A percentile compares a stretch with the other conserved stretches of the same genome.
These are phyloP conservation scores for Boletus rex-veris DNA, from an alignment of 768 basidiomycete genomes.

Conservation along the genomic window DNA sequence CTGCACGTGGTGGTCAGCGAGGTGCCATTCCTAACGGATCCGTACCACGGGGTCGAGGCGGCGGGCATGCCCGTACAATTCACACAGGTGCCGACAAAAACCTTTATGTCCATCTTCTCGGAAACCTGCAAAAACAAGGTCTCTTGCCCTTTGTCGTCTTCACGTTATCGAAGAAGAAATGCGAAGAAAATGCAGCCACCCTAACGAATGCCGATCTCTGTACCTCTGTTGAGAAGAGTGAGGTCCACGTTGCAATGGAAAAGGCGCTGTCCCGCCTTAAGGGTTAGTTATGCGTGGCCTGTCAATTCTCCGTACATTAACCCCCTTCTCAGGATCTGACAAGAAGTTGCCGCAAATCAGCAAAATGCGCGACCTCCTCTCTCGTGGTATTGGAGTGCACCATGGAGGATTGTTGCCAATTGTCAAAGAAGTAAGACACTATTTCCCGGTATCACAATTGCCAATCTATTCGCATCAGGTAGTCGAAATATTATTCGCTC, in stretches of 20 bases:
- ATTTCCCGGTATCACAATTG: background rate
- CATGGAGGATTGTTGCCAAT: conserved; percentile 95
- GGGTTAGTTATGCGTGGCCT: conserved; percentile 45
- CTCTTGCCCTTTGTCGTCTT: conserved; percentile 95
- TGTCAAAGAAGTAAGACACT: conserved; percentile 81
- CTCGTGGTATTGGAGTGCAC: conserved; percentile 94
- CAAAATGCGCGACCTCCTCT: conserved; percentile 84
- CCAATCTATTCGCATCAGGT: conserved; percentile 47
- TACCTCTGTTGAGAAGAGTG: conserved; percentile 89
- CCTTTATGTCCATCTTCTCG: conserved; percentile 89
- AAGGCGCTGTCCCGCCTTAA: conserved; percentile 88
- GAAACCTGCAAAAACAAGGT: conserved; percentile 76
- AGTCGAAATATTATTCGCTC: conserved; percentile 93
- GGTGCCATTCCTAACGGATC: conserved; percentile 42
- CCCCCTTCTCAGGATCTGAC: conserved; percentile 64
- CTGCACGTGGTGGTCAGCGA: conserved; percentile 54
- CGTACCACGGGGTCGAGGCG: conserved; percentile 37
- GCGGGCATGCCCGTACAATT: conserved; percentile 51
- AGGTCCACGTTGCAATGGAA: conserved; percentile 92
- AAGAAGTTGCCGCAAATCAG: conserved; percentile 90
- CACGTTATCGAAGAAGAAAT: conserved; percentile 94
- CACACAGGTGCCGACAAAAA: conserved; percentile 81
- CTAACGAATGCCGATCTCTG: conserved; percentile 87
- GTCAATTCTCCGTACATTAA: conserved; percentile 1
- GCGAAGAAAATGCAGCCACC: conserved; percentile 94